Evolutionary conservation across 306 rosid genomes (phyloP), one percentile per base, ranked within the genome.

Genomic region (Senna siamea): DNA sequence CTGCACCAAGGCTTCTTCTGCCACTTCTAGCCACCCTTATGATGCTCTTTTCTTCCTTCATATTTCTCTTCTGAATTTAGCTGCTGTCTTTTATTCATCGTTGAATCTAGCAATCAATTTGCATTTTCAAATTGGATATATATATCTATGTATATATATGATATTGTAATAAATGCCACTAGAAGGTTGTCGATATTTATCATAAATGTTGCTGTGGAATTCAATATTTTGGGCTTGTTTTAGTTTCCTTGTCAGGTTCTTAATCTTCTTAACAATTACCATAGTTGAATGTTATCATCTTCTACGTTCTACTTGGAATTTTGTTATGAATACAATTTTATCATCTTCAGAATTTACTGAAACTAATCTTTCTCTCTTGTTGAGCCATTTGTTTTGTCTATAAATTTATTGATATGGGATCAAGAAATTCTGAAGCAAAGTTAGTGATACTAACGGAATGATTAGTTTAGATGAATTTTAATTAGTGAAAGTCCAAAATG

Each of bases 11-110:
- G 65, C 61, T n/a, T n/a, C n/a, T n/a, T n/a, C n/a, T 70, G 15
- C 74, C 65, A 51, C 32, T 75, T 78, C 63, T 65, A 41, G 52
- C 22, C 9, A 26, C 74, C 0, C 15, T 66, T 5, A 17, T 78
- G 40, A 66, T 76, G 60, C 13, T 75, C 17, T 58, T n/a, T 46
- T 78, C 71, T 48, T 78, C 23, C 41, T 63, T 63, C 60, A 15
- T 75, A 43, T 64, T 62, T 62, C 66, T 73, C 9, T 17, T 62
- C n/a, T 82, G 70, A 77, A 72, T 72, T 67, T 77, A 46, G 50
- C 32, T 72, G 51, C 30, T 48, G 47, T 5, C 2, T 9, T 61
- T 46, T 23, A 32, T 57, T 65, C 32, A 37, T 11, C 28, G 0
- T 23, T 28, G 4, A 6, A 51, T 20, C 35, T 32, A 2, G n/a